phyloP scores from a whole-genome alignment of 2,329 filamentous ascomycete genomes.

The Sphaerulina musiva region DNA sequence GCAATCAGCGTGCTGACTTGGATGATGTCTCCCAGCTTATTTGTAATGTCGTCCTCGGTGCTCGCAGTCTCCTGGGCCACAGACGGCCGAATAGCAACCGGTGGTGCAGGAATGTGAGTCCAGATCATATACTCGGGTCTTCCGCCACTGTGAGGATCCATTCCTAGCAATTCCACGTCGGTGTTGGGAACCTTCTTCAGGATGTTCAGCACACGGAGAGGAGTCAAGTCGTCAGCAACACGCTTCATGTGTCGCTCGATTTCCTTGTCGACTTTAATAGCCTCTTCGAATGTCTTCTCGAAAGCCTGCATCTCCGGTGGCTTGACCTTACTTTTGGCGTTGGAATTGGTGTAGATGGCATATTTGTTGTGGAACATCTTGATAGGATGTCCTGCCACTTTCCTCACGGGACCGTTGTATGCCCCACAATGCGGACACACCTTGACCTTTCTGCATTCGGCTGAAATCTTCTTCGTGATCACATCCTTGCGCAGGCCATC shows the following conservation, averaged over 20 bases:
- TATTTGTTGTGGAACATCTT: constrained; percentile 95
- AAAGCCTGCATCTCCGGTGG: constrained; percentile 78
- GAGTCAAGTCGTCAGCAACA: constrained; percentile 90
- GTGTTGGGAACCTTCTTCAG: constrained; percentile 79
- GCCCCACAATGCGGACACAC: constrained; percentile 72
- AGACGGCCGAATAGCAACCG: constrained; percentile 87
- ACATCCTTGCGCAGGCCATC: constrained; percentile 81
- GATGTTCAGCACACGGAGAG: constrained; percentile 78
- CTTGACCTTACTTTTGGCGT: constrained; percentile 73
- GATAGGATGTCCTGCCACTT: constrained; percentile 70
- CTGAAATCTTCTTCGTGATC: constrained; percentile 81
- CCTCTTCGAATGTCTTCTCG: constrained; percentile 75
- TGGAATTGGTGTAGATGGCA: constrained; percentile 78
- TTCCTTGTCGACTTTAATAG: constrained; percentile 70
- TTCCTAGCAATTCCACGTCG: constrained; percentile 85
- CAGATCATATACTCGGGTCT: constrained; percentile 95
- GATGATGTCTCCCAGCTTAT: constrained; percentile 93
- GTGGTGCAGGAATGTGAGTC: constrained; percentile 91
- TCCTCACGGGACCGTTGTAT: constrained; percentile 86
- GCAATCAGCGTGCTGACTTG: constrained; percentile 84
- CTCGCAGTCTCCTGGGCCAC: constrained; percentile 89
- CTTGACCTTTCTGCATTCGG: constrained; percentile 81
- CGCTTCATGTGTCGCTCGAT: constrained; percentile 87
- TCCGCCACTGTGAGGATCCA: constrained; percentile 71
- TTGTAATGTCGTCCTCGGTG: constrained; percentile 93